A percentile compares a stretch with the other conserved stretches of the same genome.
Conservation (phyloP, 257 asterid genomes). For the Gentiana macrophylla region DNA sequence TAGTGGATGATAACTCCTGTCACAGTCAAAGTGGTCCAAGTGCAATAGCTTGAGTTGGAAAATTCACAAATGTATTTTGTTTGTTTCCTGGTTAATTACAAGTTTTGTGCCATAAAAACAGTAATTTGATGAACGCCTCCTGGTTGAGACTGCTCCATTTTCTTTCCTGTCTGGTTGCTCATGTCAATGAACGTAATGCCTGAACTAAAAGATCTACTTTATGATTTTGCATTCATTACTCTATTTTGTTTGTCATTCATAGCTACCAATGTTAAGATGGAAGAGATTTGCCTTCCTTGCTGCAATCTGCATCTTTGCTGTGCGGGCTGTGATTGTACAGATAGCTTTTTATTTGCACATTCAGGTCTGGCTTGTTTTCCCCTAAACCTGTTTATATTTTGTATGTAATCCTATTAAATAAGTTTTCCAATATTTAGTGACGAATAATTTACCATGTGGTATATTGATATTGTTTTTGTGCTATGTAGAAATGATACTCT, state of each 20-base stretch:
- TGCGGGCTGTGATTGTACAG: slow-evolving; percentile 93
- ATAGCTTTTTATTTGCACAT: slow-evolving; percentile 88
- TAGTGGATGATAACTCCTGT: no score
- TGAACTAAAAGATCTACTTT: background rate
- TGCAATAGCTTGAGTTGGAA: no score
- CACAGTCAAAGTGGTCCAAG: no score
- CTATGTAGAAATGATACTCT: no score
- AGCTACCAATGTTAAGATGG: slow-evolving; percentile 95
- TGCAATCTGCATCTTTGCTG: slow-evolving; percentile 95
- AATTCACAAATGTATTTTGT: no score
- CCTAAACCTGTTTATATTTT: background rate
- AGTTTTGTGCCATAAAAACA: no score
- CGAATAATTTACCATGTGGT: background rate
- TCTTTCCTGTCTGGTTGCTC: background rate
- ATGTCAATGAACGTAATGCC: background rate
- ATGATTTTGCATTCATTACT: background rate
- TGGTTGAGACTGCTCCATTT: background rate
- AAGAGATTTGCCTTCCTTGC: slow-evolving; percentile 94
- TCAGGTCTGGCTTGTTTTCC: slow-evolving; percentile 43
- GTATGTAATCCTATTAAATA: background rate
- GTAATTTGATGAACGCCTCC: no score
- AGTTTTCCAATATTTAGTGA: background rate
- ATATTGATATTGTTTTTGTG: background rate
- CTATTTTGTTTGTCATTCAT: slow-evolving; percentile 14
- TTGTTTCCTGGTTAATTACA: no score